phyloP scores from a whole-genome alignment of 2,329 filamentous ascomycete genomes.

The Penicillium paneum region DNA sequence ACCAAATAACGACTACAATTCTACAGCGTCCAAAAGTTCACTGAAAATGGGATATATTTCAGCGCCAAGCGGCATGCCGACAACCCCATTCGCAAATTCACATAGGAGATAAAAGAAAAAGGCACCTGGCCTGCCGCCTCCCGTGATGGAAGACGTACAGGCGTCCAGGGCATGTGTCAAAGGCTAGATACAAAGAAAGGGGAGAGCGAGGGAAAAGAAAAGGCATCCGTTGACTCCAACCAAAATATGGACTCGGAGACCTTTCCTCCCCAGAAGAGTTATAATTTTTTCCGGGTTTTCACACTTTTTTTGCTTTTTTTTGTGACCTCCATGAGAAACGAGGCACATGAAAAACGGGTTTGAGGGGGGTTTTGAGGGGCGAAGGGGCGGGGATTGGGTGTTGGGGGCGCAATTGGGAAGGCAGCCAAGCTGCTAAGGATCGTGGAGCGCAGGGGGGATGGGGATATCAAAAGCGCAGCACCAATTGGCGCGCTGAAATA shows the following conservation, averaged over 20 bases:
- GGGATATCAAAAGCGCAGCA: constrained; percentile 24
- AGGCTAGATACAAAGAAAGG: constrained; percentile 21
- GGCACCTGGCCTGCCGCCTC: constrained; percentile 3
- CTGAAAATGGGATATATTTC: constrained; percentile 10
- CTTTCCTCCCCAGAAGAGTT: constrained; percentile 17
- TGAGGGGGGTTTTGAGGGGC: background rate
- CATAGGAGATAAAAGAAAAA: constrained; percentile 18
- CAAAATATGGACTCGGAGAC: constrained; percentile 20
- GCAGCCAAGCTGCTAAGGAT: constrained; percentile 22
- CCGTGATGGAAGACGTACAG: background rate
- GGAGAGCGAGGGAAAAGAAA: constrained; percentile 15
- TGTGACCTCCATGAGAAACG: constrained; percentile 16
- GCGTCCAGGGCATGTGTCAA: constrained; percentile 2
- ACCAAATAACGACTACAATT: background rate
- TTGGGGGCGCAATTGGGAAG: constrained; percentile 2
- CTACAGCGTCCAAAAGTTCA: background rate
- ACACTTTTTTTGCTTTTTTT: constrained; percentile 30
- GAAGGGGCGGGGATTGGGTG: background rate
- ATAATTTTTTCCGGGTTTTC: constrained; percentile 26
- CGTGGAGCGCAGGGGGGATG: constrained; percentile 13
- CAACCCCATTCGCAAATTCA: constrained; percentile 11
- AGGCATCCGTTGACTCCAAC: background rate
- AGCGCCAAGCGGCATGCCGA: constrained; percentile 2
- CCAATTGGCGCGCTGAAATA: constrained; percentile 21
- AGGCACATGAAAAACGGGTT: constrained; percentile 26